These are phyloP conservation scores for Termitomyces sp. DNA, from an alignment of 768 basidiomycete species.

Conservation along the genomic window DNA sequence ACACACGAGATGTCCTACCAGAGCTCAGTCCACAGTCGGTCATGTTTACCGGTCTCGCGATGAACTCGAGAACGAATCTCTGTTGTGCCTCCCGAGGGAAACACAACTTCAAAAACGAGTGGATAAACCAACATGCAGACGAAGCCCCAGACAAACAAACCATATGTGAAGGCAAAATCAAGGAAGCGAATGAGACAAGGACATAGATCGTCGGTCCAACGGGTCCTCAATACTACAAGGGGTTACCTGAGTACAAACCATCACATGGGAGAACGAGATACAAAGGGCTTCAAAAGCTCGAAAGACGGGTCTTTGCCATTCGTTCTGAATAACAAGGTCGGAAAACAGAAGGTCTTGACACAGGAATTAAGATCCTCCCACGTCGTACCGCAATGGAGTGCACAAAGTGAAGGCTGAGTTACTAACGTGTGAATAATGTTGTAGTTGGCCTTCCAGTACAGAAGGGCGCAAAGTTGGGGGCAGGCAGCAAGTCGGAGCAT, in stretches of 20 bases:
- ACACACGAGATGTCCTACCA: background rate
- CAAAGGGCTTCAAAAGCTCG: slow-evolving; percentile 5
- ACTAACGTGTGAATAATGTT: slow-evolving; percentile 30
- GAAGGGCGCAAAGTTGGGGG: slow-evolving; percentile 40
- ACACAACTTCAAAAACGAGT: slow-evolving; percentile 31
- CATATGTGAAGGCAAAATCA: slow-evolving; percentile 1
- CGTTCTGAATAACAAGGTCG: slow-evolving; percentile 17
- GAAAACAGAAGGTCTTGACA: slow-evolving; percentile 20
- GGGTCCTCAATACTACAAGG: background rate
- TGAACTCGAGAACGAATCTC: slow-evolving; percentile 56
- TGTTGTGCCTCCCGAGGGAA: slow-evolving; percentile 42
- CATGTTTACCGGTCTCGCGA: slow-evolving; percentile 10
- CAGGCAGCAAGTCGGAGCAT: slow-evolving; percentile 14
- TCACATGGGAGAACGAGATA: slow-evolving; percentile 8
- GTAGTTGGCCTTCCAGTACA: slow-evolving; percentile 35
- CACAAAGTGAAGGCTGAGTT: slow-evolving; percentile 29
- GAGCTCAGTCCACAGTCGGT: slow-evolving; percentile 11
- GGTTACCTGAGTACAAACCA: slow-evolving; percentile 12
- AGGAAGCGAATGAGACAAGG: background rate
- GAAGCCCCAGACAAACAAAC: background rate
- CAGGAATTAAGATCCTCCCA: slow-evolving; percentile 13
- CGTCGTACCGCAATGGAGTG: slow-evolving; percentile 17
- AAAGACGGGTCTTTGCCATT: slow-evolving; percentile 17
- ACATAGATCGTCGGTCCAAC: slow-evolving; percentile 8
- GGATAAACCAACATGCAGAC: slow-evolving; percentile 21